phyloP scores from a whole-genome alignment of 2,329 filamentous ascomycete genomes.

The Moelleriella libera region DNA sequence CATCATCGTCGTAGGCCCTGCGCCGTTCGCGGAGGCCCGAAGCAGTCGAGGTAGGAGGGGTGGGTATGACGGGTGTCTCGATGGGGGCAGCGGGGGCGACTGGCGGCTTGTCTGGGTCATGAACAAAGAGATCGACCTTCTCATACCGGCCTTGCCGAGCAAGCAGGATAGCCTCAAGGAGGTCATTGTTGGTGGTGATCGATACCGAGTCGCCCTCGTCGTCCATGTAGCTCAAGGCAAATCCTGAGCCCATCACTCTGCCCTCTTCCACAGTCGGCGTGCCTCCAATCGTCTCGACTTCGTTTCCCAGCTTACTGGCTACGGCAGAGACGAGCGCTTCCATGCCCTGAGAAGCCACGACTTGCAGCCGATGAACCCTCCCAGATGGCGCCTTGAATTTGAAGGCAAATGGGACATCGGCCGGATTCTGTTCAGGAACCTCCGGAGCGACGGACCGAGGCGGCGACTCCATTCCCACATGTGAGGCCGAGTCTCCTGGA shows the following conservation, averaged over 20 bases:
- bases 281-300: constrained; percentile 75
- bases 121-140: constrained; percentile 95
- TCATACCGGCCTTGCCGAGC: constrained; percentile 66
- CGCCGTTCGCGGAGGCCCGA: constrained; percentile 36
- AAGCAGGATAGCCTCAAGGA: constrained; percentile 77
- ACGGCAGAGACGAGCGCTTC: constrained; percentile 65
- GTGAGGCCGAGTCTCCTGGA: constrained; percentile 88
- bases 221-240: constrained; percentile 88
- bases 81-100: constrained; percentile 45
- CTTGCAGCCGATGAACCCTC: constrained; percentile 82
- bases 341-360: constrained; percentile 68
- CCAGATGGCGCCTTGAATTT: constrained; percentile 98
- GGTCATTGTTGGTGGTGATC: constrained; percentile 88
- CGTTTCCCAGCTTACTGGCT: constrained; percentile 68
- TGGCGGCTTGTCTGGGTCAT: constrained; percentile 82
- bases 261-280: constrained; percentile 65
- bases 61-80: constrained; percentile 25
- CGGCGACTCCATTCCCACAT: constrained; percentile 70
- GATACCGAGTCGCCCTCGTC: constrained; percentile 95
- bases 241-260: constrained; percentile 62
- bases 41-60: constrained; percentile 33
- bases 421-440: constrained; percentile 37
- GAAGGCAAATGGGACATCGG: constrained; percentile 82
- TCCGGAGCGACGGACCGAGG: constrained; percentile 47
- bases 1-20: constrained; percentile 32